Percentiles rank a stretch among this genome's conserved stretches.
These are phyloP conservation scores for Nepenthes alata DNA, from an alignment of 179 eudicot species.

Conservation along the genomic window DNA sequence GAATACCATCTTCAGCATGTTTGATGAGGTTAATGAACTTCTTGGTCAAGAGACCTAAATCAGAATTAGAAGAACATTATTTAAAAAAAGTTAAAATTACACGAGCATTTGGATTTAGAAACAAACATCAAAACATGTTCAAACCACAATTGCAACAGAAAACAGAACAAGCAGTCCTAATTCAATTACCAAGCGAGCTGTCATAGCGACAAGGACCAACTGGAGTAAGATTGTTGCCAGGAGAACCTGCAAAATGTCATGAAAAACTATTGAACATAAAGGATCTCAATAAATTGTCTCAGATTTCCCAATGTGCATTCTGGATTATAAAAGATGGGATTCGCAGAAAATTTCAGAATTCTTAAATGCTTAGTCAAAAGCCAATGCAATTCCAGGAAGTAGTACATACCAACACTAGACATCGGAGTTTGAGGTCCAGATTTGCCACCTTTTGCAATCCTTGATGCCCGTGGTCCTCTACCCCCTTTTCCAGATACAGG, in stretches of 20 bases:
- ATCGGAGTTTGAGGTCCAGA: slow-evolving; percentile 50
- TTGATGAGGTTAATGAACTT: slow-evolving; percentile 79
- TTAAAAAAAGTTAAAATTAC: background rate
- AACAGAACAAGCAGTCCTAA: background rate
- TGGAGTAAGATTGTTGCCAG: slow-evolving; percentile 68
- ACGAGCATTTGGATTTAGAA: background rate
- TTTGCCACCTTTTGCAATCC: slow-evolving; percentile 40
- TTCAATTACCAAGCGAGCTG: slow-evolving; percentile 68
- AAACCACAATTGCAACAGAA: slow-evolving; percentile 3
- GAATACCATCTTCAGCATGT: slow-evolving; percentile 88
- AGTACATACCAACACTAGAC: slow-evolving; percentile 39
- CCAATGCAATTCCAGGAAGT: slow-evolving; percentile 14
- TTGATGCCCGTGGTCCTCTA: slow-evolving; percentile 44
- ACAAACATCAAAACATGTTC: background rate
- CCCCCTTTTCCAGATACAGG: slow-evolving; percentile 56
- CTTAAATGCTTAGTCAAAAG: background rate
- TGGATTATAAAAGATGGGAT: too few relatives aligned
- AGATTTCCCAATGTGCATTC: background rate
- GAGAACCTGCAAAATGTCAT: slow-evolving; percentile 54
- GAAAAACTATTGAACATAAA: slow-evolving; percentile 3
- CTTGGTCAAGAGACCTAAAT: slow-evolving; percentile 71
- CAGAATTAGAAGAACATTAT: background rate
- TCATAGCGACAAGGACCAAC: slow-evolving; percentile 87
- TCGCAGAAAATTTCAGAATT: background rate
- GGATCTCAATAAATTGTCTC: background rate